A percentile compares a stretch with the other conserved stretches of the same genome.
Evolutionary conservation across 148 eudicot species (phyloP).

Genomic region (Camellia sinensis): DNA sequence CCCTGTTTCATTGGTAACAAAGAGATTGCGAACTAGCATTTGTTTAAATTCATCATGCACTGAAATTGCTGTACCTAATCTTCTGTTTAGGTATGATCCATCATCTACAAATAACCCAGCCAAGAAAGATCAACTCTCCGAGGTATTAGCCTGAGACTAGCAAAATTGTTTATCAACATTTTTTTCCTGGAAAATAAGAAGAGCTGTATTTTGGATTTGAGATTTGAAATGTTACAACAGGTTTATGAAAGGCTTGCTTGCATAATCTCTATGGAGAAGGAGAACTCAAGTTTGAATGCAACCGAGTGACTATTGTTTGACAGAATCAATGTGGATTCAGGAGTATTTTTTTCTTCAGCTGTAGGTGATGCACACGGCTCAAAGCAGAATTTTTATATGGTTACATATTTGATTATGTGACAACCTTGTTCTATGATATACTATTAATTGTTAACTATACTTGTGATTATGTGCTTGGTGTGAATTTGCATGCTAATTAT

Average conservation of each 20-base stretch:
- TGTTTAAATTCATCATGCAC: background rate
- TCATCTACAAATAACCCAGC: constrained; percentile 30
- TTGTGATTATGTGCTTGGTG: no score
- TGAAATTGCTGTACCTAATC: background rate
- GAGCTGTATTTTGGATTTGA: no score
- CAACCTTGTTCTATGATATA: no score
- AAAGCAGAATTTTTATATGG: background rate
- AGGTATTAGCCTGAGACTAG: constrained; percentile 33
- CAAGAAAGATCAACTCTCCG: constrained; percentile 50
- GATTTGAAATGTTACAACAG: constrained; percentile 31
- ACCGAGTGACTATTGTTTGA: constrained; percentile 3
- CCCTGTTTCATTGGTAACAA: background rate
- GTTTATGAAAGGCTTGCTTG: constrained; percentile 69
- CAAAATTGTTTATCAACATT: background rate
- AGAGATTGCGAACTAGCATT: background rate
- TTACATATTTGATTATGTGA: no score
- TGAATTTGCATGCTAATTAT: no score
- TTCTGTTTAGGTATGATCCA: constrained; percentile 66
- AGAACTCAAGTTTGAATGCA: constrained; percentile 47
- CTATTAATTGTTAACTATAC: no score
- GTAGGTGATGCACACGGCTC: background rate
- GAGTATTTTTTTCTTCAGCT: no score
- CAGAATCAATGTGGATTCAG: background rate
- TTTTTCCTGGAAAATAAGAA: background rate
- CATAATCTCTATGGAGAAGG: constrained; percentile 65